Evolutionary conservation across 2,329 filamentous ascomycete genomes (phyloP), one percentile per base, ranked within the genome.

Genomic region (Magnaporthales sp.): DNA sequence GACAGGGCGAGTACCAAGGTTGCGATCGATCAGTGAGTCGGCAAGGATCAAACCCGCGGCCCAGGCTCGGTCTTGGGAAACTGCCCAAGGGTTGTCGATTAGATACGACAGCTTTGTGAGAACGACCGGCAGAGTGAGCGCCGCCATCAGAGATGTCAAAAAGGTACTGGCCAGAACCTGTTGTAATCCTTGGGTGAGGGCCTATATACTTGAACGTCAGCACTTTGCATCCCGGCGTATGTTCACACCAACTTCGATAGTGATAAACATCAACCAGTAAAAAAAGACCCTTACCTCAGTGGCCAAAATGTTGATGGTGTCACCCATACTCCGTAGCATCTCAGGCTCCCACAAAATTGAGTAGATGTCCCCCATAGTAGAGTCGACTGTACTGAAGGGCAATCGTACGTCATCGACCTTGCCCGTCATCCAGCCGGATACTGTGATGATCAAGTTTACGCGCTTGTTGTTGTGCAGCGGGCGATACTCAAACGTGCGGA

Each of bases 391-490:
- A 80, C 93, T 97, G 78, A 91, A 99, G 8, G 95, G 95, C 73
- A 99, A 79, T 68, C 95, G 91, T 64, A 99, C 93, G 76, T 99
- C 95, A 78, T 99, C 95, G 66, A 96, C 89, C 75, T 96, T 98
- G 73, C 96, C 95, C 56, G 92, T 97, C 91, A 99, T 96, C 95
- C 95, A 99, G 3, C 95, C 95, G 0, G 94, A 93, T 31, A 99
- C 87, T 0, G 95, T 98, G 54, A 99, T 88, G 70, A 99, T 95
- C 31, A 99, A 84, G 72, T 99, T 98, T 54, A 97, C 91, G 67
- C 93, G 86, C 79, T 99, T 99, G 78, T 98, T 98, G 80, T 99
- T 99, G 81, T 98, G 93, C 62, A 99, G 80, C 7, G 95, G 95
- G 61, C 94, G 87, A 75, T 98, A 99, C 77, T 99, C 95, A 74